These are phyloP conservation scores for Haematococcus sp. DNA, from an alignment of 139 green algal species.

Conservation along the genomic window DNA sequence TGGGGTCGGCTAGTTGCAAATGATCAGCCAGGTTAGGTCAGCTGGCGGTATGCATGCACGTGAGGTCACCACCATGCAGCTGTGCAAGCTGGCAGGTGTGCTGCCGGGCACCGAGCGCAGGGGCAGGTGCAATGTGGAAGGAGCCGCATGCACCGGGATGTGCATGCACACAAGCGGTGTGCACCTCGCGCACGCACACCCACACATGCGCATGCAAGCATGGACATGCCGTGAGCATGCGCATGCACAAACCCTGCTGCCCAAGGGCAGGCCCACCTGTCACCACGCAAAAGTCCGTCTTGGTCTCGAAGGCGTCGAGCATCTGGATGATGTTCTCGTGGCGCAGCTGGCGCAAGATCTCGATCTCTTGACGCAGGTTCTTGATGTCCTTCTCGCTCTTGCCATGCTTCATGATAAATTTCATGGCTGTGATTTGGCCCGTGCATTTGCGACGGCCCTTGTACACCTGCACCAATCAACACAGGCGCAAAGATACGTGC, in stretches of 20 bases:
- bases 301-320: conserved; percentile 96
- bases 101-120: too few relatives aligned
- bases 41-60: too few relatives aligned
- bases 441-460: conserved; percentile 87
- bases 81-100: background rate
- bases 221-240: background rate
- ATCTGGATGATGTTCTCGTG: conserved; percentile 96
- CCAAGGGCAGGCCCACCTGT: conserved; percentile 45
- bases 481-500: background rate
- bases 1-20: too few relatives aligned
- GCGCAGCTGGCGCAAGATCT: conserved; percentile 83
- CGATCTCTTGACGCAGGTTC: conserved; percentile 93
- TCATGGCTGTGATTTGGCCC: conserved; percentile 95
- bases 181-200: too few relatives aligned
- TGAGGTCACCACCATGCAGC: background rate
- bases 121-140: too few relatives aligned
- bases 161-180: too few relatives aligned
- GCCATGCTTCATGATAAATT: conserved; percentile 97
- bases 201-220: too few relatives aligned
- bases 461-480: conserved; percentile 76
- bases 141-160: too few relatives aligned
- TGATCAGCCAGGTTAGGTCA: too few relatives aligned
- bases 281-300: conserved; percentile 93
- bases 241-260: background rate
- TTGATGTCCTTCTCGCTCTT: conserved; percentile 91